Evolutionary conservation across 116 monocot species (phyloP).

Genomic region (Papilionanthe hybrid): DNA sequence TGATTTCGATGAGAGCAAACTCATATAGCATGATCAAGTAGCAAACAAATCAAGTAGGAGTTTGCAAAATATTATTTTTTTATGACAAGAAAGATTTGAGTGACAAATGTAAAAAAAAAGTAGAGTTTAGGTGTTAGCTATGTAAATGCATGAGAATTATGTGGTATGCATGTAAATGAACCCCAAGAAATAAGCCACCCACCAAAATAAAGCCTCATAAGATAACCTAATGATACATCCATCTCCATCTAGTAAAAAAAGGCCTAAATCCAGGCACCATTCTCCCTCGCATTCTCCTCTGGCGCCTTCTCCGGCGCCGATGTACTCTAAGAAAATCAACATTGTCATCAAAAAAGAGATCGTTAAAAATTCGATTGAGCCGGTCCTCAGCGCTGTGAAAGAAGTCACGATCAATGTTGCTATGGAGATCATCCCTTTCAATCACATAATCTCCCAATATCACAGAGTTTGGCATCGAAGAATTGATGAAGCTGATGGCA

Average conservation of each 20-base stretch:
- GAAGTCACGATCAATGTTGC: not conserved
- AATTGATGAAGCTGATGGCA: slow-evolving; percentile 1
- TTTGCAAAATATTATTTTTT: too few relatives aligned
- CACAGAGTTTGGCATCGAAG: slow-evolving; percentile 9
- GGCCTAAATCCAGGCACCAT: not conserved
- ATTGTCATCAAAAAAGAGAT: not conserved
- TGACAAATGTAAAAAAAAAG: too few relatives aligned
- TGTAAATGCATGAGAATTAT: too few relatives aligned
- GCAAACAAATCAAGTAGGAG: too few relatives aligned
- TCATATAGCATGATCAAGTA: too few relatives aligned
- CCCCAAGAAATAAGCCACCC: too few relatives aligned
- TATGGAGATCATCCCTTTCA: not conserved
- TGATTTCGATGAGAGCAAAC: too few relatives aligned
- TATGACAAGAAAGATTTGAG: too few relatives aligned
- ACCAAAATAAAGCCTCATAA: too few relatives aligned
- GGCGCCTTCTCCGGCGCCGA: not conserved
- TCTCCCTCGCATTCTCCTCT: not conserved
- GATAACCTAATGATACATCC: too few relatives aligned
- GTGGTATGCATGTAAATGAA: too few relatives aligned
- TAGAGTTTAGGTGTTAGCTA: too few relatives aligned
- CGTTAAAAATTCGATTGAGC: not conserved
- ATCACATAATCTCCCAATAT: slow-evolving; percentile 10
- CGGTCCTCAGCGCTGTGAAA: not conserved
- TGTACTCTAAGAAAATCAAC: not conserved
- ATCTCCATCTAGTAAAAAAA: slow-evolving; percentile 1